These are phyloP conservation scores for Cerrena zonata DNA, from an alignment of 1,284 basidiomycete genomes.

Conservation along the genomic window DNA sequence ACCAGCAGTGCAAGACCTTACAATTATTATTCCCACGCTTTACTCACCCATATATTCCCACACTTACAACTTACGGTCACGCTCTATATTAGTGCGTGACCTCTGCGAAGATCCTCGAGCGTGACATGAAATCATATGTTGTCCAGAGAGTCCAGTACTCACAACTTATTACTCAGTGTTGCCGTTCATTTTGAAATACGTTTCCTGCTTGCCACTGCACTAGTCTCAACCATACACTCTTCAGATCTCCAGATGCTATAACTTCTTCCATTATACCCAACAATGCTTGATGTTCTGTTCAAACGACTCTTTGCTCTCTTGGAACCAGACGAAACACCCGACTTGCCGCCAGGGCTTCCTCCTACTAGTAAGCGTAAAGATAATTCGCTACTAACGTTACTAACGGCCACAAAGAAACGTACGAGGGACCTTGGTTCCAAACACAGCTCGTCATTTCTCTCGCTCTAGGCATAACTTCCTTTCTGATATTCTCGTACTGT, in stretches of 20 bases:
- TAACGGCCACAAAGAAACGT: conserved; percentile 51
- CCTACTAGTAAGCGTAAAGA: conserved; percentile 6
- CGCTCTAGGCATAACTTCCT: conserved; percentile 72
- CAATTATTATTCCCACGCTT: conserved; percentile 1
- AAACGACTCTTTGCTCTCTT: not conserved
- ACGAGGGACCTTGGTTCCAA: conserved; percentile 87
- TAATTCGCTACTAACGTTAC: too few relatives aligned
- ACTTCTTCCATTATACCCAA: not conserved
- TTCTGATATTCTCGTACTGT: conserved; percentile 84
- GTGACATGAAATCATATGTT: not conserved
- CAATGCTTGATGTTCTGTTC: conserved; percentile 4
- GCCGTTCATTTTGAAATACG: too few relatives aligned
- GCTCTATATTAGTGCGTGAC: not conserved
- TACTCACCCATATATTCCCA: not conserved
- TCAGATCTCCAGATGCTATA: not conserved
- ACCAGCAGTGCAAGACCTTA: not conserved
- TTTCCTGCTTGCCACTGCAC: too few relatives aligned
- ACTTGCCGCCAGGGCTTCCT: conserved; percentile 7
- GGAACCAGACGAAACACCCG: not conserved
- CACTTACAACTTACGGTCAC: not conserved
- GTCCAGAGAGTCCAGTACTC: too few relatives aligned
- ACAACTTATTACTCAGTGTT: too few relatives aligned
- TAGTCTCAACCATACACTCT: not conserved
- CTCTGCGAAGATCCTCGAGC: not conserved
- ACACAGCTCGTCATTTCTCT: conserved; percentile 83